phyloP scores from a whole-genome alignment of 306 rosid species.

The Casuarina glauca region DNA sequence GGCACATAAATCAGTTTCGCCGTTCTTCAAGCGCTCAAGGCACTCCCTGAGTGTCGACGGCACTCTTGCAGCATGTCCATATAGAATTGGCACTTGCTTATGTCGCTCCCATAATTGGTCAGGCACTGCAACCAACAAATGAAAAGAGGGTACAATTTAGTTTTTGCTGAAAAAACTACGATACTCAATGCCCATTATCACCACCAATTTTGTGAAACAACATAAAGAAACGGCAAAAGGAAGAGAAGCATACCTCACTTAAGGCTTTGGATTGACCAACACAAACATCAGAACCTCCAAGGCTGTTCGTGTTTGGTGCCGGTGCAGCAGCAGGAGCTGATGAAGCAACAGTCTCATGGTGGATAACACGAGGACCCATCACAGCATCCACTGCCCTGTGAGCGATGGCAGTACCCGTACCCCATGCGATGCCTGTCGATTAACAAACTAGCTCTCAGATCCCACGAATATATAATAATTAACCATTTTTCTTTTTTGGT shows the following conservation, averaged over 20 bases:
- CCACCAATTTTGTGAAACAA: background rate
- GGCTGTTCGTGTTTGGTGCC: background rate
- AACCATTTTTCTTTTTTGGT: no score
- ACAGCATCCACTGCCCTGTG: slow-evolving; percentile 27
- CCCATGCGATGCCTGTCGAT: slow-evolving; percentile 24
- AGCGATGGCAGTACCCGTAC: slow-evolving; percentile 29
- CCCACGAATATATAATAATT: background rate
- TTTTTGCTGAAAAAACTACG: background rate
- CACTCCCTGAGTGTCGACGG: background rate
- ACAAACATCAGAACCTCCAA: slow-evolving; percentile 13
- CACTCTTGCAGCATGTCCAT: slow-evolving; percentile 36
- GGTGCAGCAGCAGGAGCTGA: slow-evolving; percentile 6
- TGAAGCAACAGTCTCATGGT: slow-evolving; percentile 17
- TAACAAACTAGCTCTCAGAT: slow-evolving; percentile 1
- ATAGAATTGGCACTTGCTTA: slow-evolving; percentile 39
- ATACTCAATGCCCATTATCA: background rate
- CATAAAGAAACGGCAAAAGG: background rate
- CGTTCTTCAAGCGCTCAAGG: slow-evolving; percentile 14
- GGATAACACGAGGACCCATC: slow-evolving; percentile 30
- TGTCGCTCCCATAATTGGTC: slow-evolving; percentile 27
- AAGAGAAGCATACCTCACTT: slow-evolving; percentile 21
- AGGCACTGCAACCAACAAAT: slow-evolving; percentile 26
- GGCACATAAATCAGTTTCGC: background rate
- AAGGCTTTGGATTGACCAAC: slow-evolving; percentile 23
- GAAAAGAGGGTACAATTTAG: background rate